Conservation (phyloP, 129 eudicot species). For the Silybum marianum region DNA sequence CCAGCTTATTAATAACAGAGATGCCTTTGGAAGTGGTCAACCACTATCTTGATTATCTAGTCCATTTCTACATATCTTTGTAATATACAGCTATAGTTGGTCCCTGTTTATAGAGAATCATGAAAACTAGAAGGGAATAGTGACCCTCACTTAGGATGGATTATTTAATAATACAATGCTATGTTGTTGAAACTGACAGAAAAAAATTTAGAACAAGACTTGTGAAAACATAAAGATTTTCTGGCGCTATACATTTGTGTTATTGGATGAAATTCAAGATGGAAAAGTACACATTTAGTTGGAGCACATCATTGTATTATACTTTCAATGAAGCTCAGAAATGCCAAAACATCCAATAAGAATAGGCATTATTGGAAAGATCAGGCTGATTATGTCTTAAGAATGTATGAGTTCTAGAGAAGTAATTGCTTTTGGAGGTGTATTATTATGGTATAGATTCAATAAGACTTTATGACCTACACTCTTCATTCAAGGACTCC, state of each 20-base stretch:
- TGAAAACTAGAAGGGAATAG: slow-evolving; percentile 1
- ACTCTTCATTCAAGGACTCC: slow-evolving; percentile 5
- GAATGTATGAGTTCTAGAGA: background rate
- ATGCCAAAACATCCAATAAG: background rate
- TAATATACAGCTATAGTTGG: slow-evolving; percentile 23
- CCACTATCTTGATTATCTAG: background rate
- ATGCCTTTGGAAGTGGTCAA: slow-evolving; percentile 3
- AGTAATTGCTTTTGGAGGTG: slow-evolving; percentile 2
- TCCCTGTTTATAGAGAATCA: background rate
- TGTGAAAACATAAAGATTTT: background rate
- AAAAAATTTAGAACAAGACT: background rate
- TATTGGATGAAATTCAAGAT: slow-evolving; percentile 4
- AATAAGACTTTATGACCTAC: slow-evolving; percentile 9
- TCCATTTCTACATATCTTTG: background rate
- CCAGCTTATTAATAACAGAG: slow-evolving; percentile 3
- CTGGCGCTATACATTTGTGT: background rate
- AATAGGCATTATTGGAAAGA: background rate
- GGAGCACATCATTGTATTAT: slow-evolving; percentile 2
- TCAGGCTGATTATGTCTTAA: background rate
- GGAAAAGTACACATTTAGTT: slow-evolving; percentile 8
- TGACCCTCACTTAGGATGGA: slow-evolving; percentile 1
- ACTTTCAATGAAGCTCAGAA: background rate
- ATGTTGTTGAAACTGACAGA: background rate
- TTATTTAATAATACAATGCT: background rate
- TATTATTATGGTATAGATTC: background rate